Percentiles rank a stretch among this genome's conserved stretches.
These are phyloP conservation scores for Rhododendron vialii DNA, from an alignment of 148 eudicot genomes.

Conservation along the genomic window DNA sequence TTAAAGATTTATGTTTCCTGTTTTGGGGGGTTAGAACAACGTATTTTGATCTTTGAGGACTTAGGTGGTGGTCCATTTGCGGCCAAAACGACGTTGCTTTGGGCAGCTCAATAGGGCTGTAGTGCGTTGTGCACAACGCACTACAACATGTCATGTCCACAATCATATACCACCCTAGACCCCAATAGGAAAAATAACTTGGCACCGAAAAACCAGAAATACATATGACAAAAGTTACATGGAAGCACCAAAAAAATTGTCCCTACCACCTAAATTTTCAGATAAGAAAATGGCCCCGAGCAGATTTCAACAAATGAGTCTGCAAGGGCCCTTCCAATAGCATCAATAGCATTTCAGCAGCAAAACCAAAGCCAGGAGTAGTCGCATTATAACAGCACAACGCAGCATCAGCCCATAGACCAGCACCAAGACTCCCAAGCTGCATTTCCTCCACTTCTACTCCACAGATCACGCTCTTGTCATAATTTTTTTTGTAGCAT, in stretches of 20 bases:
- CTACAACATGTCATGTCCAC: background rate
- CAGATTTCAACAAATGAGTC: background rate
- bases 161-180: background rate
- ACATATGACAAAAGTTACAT: background rate
- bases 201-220: background rate
- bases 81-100: too few species aligned
- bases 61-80: too few species aligned
- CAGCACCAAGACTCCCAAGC: too few species aligned
- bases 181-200: background rate
- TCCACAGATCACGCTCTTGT: too few species aligned
- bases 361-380: background rate
- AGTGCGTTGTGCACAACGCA: too few species aligned
- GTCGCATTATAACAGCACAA: background rate
- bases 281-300: background rate
- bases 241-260: background rate
- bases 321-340: background rate
- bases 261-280: too few species aligned
- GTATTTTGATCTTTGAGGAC: too few species aligned
- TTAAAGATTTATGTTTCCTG: too few species aligned
- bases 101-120: too few species aligned
- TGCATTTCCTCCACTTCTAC: too few species aligned
- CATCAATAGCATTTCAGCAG: background rate
- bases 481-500: too few species aligned
- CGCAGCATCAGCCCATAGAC: background rate
- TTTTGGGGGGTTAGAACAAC: too few species aligned